These are phyloP conservation scores for Xylaria longipes DNA, from an alignment of 495 filamentous ascomycete genomes.

Conservation along the genomic window DNA sequence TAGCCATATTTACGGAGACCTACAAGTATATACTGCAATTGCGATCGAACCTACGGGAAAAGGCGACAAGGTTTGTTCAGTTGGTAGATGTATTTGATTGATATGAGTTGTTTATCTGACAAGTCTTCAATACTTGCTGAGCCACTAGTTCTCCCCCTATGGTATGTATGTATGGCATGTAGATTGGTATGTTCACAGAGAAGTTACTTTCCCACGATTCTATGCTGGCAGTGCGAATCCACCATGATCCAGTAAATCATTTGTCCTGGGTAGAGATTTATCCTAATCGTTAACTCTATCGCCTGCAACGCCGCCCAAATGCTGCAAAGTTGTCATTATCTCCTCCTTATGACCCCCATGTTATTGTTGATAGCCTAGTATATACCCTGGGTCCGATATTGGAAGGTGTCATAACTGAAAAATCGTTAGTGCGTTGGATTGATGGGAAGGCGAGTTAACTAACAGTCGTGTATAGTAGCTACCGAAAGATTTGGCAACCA, in stretches of 20 bases:
- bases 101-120: not conserved
- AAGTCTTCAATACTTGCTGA: not conserved
- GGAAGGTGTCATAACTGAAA: constrained; percentile 75
- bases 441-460: constrained; percentile 35
- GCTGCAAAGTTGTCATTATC: constrained; percentile 39
- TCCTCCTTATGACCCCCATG: constrained; percentile 22
- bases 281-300: constrained; percentile 38
- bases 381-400: constrained; percentile 80
- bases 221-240: constrained; percentile 24
- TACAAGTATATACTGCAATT: not conserved
- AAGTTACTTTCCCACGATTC: constrained; percentile 25
- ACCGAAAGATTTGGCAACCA: constrained; percentile 72
- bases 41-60: not conserved
- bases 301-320: constrained; percentile 46
- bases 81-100: not conserved
- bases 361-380: constrained; percentile 54
- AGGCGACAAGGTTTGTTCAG: not conserved
- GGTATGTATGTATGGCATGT: constrained; percentile 27
- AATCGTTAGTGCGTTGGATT: constrained; percentile 22
- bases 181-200: constrained; percentile 24
- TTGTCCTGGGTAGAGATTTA: constrained; percentile 34
- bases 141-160: constrained; percentile 26
- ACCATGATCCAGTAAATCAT: constrained; percentile 35
- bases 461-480: constrained; percentile 80
- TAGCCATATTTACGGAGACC: too few relatives aligned